Evolutionary conservation across 805 yeast species (phyloP).

Genomic region (Yamadazyma laniorum): DNA sequence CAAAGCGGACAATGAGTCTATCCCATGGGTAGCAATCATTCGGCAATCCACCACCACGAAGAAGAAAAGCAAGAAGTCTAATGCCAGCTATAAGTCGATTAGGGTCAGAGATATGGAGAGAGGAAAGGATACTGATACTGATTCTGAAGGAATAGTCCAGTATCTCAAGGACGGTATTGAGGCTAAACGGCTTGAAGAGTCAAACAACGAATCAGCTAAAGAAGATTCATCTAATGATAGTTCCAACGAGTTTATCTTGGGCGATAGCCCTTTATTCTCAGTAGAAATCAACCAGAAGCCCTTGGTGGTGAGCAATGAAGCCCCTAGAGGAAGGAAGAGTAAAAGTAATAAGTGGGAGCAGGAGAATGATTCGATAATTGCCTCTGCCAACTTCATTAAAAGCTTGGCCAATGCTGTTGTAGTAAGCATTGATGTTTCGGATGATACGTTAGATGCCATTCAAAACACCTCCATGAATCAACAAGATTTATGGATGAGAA

Average conservation of each 20-base stretch:
- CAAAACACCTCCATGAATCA: constrained; percentile 70
- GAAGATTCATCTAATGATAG: constrained; percentile 10
- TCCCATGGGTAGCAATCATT: constrained; percentile 72
- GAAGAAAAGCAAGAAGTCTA: constrained; percentile 25
- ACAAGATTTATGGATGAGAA: constrained; percentile 79
- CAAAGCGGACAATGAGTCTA: constrained; percentile 66
- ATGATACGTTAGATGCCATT: constrained; percentile 83
- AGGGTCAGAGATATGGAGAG: constrained; percentile 63
- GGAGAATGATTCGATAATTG: constrained; percentile 70
- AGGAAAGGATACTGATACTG: constrained; percentile 68
- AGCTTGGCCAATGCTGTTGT: constrained; percentile 67
- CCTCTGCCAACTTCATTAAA: constrained; percentile 52
- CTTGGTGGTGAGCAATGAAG: constrained; percentile 70
- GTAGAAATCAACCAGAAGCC: constrained; percentile 52
- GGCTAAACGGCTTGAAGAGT: constrained; percentile 4
- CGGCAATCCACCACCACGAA: constrained; percentile 49
- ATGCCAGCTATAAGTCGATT: constrained; percentile 64
- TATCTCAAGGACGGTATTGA: constrained; percentile 1
- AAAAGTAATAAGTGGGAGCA: constrained; percentile 73
- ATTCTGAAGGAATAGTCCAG: constrained; percentile 38
- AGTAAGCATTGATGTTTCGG: constrained; percentile 73
- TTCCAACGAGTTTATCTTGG: constrained; percentile 15
- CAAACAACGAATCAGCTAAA: constrained; percentile 4
- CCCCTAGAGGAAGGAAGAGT: constrained; percentile 74
- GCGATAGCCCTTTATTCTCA: constrained; percentile 30